Evolutionary conservation across 805 yeast genomes (phyloP), one percentile per base, ranked within the genome.

Genomic region (Kluyveromyces siamensis): DNA sequence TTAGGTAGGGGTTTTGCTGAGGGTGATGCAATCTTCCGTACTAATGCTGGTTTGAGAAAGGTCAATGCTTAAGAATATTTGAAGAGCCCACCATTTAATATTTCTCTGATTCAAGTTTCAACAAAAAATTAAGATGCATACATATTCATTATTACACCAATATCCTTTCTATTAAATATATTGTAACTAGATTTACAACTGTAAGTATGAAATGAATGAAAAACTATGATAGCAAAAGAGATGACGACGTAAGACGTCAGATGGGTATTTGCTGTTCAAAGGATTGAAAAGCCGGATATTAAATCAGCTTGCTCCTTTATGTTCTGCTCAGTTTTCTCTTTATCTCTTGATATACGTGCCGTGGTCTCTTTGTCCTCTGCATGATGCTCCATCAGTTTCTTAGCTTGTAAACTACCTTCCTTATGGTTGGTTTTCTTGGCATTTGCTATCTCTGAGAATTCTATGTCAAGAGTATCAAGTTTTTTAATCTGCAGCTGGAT

Each of bases 1-100:
- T 77, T 90, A 53, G 99, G 99, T 56, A 84, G 96, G 74, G 96
- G 96, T 48, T 93, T 89, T 71, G 82, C 98, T 52, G 99, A 93
- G 73, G 99, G 98, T 52, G 98, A 93, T 65, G 95, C 97, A 52
- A 85, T 90, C 49, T 91, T 93, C 79, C 84, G 97, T 72, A 78
- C 87, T 13, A 72, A 76, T 49, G 87, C 84, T 53, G 95, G 95
- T 49, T 66, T 83, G 54, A 83, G 95, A 76, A 72, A 81, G 46
- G 80, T 83, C 50, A 81, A 80, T 63, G 87, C 87, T 51, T 85
- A 69, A 67, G 47, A 19, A 11, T 19, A 35, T 27, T 19, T 16
- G 41, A 25, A 38, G 25, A 38, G 17, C 17, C 17, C 8, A 9
- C 19, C n/a, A 38, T 38, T 19, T 38, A 38, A 9, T 30, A 13